Evolutionary conservation across 768 basidiomycete species (phyloP).

Genomic region (Phylloporus sp.): DNA sequence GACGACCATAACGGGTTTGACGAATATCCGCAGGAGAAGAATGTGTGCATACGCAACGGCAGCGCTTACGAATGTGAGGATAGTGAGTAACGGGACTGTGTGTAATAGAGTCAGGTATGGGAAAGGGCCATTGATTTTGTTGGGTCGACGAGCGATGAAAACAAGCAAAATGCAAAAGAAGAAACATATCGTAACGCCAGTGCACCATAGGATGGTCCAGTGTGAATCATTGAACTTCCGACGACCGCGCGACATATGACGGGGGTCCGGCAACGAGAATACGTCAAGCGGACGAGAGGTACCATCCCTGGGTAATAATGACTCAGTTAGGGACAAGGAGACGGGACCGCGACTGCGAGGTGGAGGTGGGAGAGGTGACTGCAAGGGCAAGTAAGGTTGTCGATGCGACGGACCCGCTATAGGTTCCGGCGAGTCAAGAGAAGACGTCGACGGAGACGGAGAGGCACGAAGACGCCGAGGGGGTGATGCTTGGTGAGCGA

Average conservation of each 20-base stretch:
- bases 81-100: conserved; percentile 72
- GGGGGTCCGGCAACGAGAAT: conserved; percentile 76
- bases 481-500: conserved; percentile 72
- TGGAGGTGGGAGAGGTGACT: conserved; percentile 37
- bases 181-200: conserved; percentile 55
- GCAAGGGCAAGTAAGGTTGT: conserved; percentile 33
- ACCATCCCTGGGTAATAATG: conserved; percentile 73
- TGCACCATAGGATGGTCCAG: conserved; percentile 68
- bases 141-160: conserved; percentile 50
- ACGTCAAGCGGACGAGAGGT: conserved; percentile 58
- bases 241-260: conserved; percentile 57
- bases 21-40: conserved; percentile 73
- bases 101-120: conserved; percentile 73
- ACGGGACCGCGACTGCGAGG: conserved; percentile 43
- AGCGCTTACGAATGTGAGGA: conserved; percentile 69
- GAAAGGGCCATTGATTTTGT: conserved; percentile 20
- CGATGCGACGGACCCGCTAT: conserved; percentile 32
- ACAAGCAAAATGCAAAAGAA: conserved; percentile 64
- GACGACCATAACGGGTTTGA: conserved; percentile 76
- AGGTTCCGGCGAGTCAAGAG: conserved; percentile 32
- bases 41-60: conserved; percentile 70
- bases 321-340: conserved; percentile 74
- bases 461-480: conserved; percentile 43
- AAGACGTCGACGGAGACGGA: conserved; percentile 34
- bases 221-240: conserved; percentile 71